Conservation (phyloP, 192 early-diverging fungal genomes). For the Backusella tarrabulga region DNA sequence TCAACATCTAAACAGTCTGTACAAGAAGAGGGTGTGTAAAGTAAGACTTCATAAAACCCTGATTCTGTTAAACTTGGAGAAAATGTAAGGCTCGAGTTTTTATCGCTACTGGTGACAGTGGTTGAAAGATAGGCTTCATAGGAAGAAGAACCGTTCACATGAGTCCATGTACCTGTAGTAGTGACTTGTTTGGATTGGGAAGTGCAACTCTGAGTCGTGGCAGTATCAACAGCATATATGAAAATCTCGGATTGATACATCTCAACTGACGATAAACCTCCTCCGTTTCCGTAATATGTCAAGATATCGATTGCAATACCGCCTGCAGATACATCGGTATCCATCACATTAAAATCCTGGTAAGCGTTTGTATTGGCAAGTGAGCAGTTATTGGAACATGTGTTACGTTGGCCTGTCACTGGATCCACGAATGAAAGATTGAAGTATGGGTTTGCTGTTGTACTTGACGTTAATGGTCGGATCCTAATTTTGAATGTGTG, state of each 20-base stretch:
- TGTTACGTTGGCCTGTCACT: background rate
- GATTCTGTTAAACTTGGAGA: slow-evolving; percentile 27
- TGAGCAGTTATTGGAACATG: background rate
- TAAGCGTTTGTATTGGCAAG: background rate
- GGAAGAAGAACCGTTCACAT: background rate
- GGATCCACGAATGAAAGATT: slow-evolving; percentile 9
- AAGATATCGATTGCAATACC: slow-evolving; percentile 50
- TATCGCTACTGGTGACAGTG: background rate
- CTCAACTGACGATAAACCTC: slow-evolving; percentile 24
- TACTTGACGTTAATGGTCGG: background rate
- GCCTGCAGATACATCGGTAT: slow-evolving; percentile 34
- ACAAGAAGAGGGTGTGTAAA: slow-evolving; percentile 26
- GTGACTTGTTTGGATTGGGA: background rate
- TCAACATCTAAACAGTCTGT: slow-evolving; percentile 19
- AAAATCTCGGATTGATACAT: slow-evolving; percentile 34
- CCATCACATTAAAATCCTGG: slow-evolving; percentile 40
- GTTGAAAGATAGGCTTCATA: slow-evolving; percentile 11
- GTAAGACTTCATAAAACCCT: slow-evolving; percentile 26
- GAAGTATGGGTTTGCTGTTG: slow-evolving; percentile 4
- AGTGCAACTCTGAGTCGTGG: background rate
- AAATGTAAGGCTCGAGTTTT: background rate
- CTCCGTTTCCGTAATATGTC: slow-evolving; percentile 37
- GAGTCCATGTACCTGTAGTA: slow-evolving; percentile 17
- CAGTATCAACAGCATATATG: slow-evolving; percentile 10
- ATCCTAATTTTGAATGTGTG: background rate